Evolutionary conservation across 1,139 yeast species (phyloP).

Genomic region (Magnusiomyces fungicola): DNA sequence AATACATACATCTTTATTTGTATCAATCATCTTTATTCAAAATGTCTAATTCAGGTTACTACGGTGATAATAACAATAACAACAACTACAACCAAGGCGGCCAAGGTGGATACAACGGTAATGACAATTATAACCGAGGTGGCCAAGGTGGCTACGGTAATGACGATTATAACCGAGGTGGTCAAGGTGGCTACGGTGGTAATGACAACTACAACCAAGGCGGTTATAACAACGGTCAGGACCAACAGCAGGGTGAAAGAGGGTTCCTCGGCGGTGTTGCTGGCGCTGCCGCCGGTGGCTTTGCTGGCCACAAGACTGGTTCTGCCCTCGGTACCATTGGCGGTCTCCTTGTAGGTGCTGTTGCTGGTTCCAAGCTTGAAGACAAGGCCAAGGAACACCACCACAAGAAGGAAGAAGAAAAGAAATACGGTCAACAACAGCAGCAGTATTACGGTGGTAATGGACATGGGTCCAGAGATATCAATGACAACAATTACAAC

Average conservation of each 20-base stretch:
- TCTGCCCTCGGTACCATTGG: conserved; percentile 46
- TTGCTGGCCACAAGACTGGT: conserved; percentile 33
- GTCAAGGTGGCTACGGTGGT: background rate
- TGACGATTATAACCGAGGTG: background rate
- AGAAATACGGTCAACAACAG: conserved; percentile 21
- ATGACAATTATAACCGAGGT: background rate
- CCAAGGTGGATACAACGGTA: conserved; percentile 5
- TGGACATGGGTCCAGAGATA: background rate
- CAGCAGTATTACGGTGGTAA: conserved; percentile 5
- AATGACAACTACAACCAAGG: background rate
- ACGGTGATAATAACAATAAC: background rate
- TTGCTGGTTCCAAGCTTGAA: conserved; percentile 50
- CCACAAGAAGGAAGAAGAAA: conserved; percentile 19
- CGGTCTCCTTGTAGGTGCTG: conserved; percentile 58
- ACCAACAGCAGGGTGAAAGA: conserved; percentile 35
- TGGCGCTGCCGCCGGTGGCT: conserved; percentile 58
- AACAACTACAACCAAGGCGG: background rate
- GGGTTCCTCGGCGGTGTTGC: conserved; percentile 48
- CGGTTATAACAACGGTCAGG: background rate
- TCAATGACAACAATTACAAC: background rate
- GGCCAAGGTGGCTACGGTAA: background rate
- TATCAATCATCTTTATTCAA: too few species aligned
- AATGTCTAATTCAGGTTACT: background rate
- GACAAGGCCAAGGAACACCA: conserved; percentile 30
- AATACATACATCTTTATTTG: too few species aligned